phyloP scores from a whole-genome alignment of 257 asterid genomes.

The Solanum tarapatanum region DNA sequence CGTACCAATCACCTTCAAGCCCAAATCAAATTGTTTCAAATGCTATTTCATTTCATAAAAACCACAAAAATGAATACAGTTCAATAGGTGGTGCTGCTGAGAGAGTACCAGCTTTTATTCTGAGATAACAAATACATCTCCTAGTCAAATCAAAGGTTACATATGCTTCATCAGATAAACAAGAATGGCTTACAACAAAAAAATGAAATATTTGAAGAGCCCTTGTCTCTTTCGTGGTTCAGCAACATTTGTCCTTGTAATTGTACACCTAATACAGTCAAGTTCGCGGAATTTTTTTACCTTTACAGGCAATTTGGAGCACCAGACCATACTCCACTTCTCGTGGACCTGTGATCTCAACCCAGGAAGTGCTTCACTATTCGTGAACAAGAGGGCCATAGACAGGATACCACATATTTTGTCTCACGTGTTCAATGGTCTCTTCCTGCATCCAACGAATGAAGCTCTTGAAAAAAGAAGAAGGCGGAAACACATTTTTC shows the following conservation, averaged over 20 bases:
- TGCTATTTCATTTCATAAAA: neutral
- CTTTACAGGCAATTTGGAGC: neutral
- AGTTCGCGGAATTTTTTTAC: neutral
- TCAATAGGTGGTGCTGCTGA: neutral
- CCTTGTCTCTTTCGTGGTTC: neutral
- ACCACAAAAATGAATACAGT: neutral
- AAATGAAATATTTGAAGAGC: neutral
- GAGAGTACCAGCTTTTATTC: neutral
- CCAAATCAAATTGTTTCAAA: neutral
- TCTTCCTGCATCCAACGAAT: slow-evolving; percentile 60
- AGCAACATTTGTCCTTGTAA: neutral
- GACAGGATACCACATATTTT: slow-evolving; percentile 85
- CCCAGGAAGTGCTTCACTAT: slow-evolving; percentile 30
- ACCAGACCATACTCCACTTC: neutral
- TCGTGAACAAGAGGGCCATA: slow-evolving; percentile 97
- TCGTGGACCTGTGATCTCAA: neutral
- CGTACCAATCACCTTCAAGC: neutral
- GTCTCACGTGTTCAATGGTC: slow-evolving; percentile 42
- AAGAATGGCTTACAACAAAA: neutral
- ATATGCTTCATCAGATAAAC: neutral
- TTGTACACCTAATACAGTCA: neutral
- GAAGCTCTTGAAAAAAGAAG: neutral
- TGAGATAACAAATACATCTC: neutral
- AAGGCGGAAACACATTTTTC: neutral
- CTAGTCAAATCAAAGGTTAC: neutral